Evolutionary conservation across 2,329 filamentous ascomycete species (phyloP), one percentile per base, ranked within the genome.

Genomic region (Domatiomyces catenatus): DNA sequence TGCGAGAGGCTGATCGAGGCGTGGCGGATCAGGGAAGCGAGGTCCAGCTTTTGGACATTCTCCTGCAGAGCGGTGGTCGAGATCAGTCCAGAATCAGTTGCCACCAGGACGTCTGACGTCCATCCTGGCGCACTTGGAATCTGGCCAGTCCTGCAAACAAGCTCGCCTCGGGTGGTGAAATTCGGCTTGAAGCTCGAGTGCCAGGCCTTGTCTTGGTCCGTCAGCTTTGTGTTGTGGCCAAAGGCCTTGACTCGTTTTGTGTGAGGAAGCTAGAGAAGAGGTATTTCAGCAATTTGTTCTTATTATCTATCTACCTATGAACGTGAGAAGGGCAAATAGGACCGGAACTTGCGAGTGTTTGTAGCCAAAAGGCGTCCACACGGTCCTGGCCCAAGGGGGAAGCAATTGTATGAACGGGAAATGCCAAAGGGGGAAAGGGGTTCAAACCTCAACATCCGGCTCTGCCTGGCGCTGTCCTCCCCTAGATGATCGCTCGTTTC

Each of bases 371-470:
- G 44, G 36, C 46, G 42, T 48, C 43, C 48, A 51, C 46, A 50
- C 12, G 12, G 5, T 39, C 32, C 12, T 39, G 10, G 32, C 32
- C 32, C 32, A 39, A 48, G 47, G 49, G 49, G 50, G 46, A 53
- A 28, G 46, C 42, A 52, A 57, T 58, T 51, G 52, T 55, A 50
- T 52, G 22, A 51, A 50, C 48, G 53, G 66, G 63, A 62, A 24
- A 24, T 24, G 6, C 3, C 22, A 63, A 57, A 59, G 63, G 62
- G 62, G 54, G 63, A n/a, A n/a, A n/a, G 60, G 62, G 57, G 56
- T 59, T 90, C 90, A 84, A 80, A 96, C 92, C 89, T 96, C 83
- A 68, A 90, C 85, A 64, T 85, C 84, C 69, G 73, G 73, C 61
- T 68, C 69, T 59, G 79, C 79, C 60, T 72, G 70, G 58, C 71